Conservation (phyloP, 1,284 basidiomycete genomes). For the Rhodotorula sp. region DNA sequence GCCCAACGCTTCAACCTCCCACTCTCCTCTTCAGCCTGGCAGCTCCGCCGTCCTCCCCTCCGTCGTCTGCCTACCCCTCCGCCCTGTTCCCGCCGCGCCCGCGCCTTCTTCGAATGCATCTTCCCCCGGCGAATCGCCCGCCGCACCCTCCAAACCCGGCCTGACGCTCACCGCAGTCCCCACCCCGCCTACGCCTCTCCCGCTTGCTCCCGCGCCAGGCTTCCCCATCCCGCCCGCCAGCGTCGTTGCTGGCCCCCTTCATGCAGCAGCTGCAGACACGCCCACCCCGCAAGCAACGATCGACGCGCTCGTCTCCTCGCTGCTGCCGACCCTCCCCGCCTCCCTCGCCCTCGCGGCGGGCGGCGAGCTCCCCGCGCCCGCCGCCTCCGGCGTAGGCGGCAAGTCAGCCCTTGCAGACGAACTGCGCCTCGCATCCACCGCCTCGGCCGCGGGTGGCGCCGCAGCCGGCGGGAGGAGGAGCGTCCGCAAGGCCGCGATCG, state of each 20-base stretch:
- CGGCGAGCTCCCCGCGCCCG: background rate
- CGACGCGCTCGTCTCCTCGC: slow-evolving; percentile 30
- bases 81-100: slow-evolving; percentile 1
- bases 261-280: background rate
- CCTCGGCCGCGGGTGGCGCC: background rate
- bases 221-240: background rate
- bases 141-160: background rate
- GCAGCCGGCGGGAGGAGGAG: background rate
- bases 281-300: slow-evolving; percentile 14
- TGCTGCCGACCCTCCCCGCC: slow-evolving; percentile 3
- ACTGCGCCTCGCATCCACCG: slow-evolving; percentile 2
- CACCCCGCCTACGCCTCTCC: slow-evolving; percentile 1
- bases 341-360: background rate
- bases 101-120: background rate
- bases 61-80: slow-evolving; percentile 28
- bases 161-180: slow-evolving; percentile 13
- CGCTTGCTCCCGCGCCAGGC: background rate
- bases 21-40: background rate
- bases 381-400: background rate
- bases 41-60: slow-evolving; percentile 6
- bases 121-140: background rate
- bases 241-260: background rate
- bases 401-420: slow-evolving; percentile 14
- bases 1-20: background rate
- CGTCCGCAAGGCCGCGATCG: slow-evolving; percentile 11